Base-by-base conservation (phyloP, 345 rosid species). In the Aethionema arabicum region DNA sequence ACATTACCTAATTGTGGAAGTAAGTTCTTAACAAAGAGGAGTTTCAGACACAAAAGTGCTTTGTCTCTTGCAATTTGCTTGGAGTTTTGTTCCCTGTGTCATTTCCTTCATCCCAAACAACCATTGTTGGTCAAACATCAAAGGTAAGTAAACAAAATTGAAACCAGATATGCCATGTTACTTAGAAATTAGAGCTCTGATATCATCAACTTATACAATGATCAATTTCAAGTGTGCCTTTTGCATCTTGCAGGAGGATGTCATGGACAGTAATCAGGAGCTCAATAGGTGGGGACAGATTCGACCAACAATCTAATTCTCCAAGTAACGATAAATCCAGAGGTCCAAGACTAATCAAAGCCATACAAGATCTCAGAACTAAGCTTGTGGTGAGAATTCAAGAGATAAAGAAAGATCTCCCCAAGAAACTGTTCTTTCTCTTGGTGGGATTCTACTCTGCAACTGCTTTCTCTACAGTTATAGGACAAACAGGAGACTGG, bases 401-500 rank as follows among this genome's bases (percentile, higher is more conserved):
- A 55, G 84, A 78, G 75, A 54, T 83, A 48, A 79, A 80, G 83
- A 82, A 83, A 69, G 78, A 77, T 68, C 82, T 92, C 39, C 87
- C 96, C 0, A 52, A 73, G 67, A 88, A 92, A 67, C 65, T 92
- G 32, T 74, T 92, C 65, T 92, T 86, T 77, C 85, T 92, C 72
- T 69, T 92, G 86, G 85, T 81, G 3, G 98, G 98, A 13, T 92
- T 81, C 69, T 92, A 92, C 56, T 89, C 87, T 65, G 96, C 98
- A 53, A 92, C 77, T 36, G 77, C 77, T 0, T 67, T 62, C 65
- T 61, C 77, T 56, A 67, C 77, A 32, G 87, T 85, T 63, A 92
- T 86, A n/a, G 98, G 98, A 69, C 96, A 92, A 77, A 88, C 93
- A 8, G 98, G 95, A 56, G 98, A 92, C 55, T 92, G 96, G 98